A percentile compares a stretch with the other conserved stretches of the same genome.
Evolutionary conservation across 352 stramenopile genomes (phyloP).

Genomic region (Albugo candida): DNA sequence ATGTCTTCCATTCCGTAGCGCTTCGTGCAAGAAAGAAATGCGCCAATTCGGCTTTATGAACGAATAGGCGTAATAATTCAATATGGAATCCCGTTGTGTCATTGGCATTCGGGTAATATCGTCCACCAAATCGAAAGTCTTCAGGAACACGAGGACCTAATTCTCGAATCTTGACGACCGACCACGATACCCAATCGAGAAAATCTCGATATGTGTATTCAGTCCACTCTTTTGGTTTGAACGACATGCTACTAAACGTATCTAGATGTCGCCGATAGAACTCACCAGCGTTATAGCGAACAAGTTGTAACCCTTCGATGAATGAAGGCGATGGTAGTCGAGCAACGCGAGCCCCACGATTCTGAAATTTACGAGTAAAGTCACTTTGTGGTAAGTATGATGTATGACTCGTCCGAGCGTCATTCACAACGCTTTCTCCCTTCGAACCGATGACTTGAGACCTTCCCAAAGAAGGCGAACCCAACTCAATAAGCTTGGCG

Average conservation of each 20-base stretch:
- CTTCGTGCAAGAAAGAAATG: slow-evolving; percentile 46
- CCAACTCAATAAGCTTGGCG: slow-evolving; percentile 30
- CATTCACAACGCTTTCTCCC: slow-evolving; percentile 31
- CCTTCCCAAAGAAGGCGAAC: slow-evolving; percentile 23
- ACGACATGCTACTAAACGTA: slow-evolving; percentile 54
- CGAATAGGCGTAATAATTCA: slow-evolving; percentile 36
- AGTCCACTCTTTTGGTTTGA: slow-evolving; percentile 27
- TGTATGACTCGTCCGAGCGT: slow-evolving; percentile 60
- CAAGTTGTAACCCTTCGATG: slow-evolving; percentile 49
- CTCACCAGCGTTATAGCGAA: slow-evolving; percentile 55
- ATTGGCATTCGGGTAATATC: slow-evolving; percentile 33
- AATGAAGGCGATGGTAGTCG: slow-evolving; percentile 50
- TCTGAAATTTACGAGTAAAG: slow-evolving; percentile 56
- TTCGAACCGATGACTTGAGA: slow-evolving; percentile 56
- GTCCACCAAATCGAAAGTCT: slow-evolving; percentile 34
- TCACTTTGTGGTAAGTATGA: slow-evolving; percentile 39
- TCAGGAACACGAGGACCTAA: slow-evolving; percentile 25
- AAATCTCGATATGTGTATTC: slow-evolving; percentile 35
- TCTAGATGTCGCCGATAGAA: slow-evolving; percentile 73
- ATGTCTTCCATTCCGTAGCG: slow-evolving; percentile 30
- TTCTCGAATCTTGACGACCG: slow-evolving; percentile 22
- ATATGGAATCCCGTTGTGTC: slow-evolving; percentile 36
- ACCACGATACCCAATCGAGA: slow-evolving; percentile 36
- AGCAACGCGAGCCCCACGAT: slow-evolving; percentile 30
- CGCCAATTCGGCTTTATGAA: slow-evolving; percentile 19